phyloP scores from a whole-genome alignment of 177 flowering plant genomes.

The Telopea speciosissima region DNA sequence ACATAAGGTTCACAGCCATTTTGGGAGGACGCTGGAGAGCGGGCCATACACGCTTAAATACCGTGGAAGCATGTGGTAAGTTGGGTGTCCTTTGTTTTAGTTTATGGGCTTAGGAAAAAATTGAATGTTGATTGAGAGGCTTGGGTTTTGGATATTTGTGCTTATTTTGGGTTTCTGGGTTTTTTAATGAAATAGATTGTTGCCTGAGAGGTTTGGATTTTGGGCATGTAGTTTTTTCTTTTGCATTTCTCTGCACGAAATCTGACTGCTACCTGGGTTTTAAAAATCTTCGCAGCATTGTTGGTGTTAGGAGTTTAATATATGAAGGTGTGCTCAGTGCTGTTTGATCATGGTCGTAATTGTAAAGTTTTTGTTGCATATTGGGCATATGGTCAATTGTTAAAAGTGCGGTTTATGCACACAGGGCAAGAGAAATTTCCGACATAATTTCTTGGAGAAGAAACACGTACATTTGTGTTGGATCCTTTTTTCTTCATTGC shows the following conservation, averaged over 20 bases:
- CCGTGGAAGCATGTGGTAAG: constrained; percentile 79
- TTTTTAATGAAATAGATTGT: neutral
- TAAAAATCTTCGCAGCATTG: neutral
- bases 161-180: neutral
- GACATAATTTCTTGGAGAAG: neutral
- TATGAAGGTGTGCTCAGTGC: neutral
- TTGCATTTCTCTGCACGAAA: neutral
- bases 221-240: neutral
- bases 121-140: too few species aligned
- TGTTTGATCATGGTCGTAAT: neutral
- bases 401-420: too few species aligned
- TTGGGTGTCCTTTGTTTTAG: neutral
- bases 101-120: too few species aligned
- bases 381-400: neutral
- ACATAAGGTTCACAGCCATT: constrained; percentile 77
- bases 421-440: neutral
- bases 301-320: neutral
- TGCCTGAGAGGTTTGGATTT: neutral
- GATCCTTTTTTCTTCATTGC: too few species aligned
- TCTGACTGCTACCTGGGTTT: neutral
- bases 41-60: constrained; percentile 74
- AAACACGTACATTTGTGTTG: neutral
- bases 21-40: constrained; percentile 57
- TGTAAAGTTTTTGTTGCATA: neutral
- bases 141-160: neutral